Base-by-base conservation (phyloP, 1,284 basidiomycete species). In the Fomitopsis schrenkii region DNA sequence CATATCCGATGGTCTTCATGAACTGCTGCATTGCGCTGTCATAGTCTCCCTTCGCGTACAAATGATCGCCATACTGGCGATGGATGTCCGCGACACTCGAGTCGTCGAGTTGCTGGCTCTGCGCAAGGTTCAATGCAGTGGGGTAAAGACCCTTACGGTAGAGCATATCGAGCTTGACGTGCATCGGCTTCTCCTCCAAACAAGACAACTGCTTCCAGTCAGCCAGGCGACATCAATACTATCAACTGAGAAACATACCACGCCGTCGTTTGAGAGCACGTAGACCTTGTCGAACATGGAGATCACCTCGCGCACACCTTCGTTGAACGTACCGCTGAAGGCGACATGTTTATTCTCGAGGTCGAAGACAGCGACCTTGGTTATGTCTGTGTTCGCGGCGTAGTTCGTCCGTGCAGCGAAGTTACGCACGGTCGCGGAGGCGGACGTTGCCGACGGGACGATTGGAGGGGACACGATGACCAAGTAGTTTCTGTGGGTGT, bases 21-120 rank as follows among this genome's bases (percentile, higher is more conserved):
- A 93, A 99, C 72, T 98, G 95, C 41, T 85, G 83, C 90, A 98
- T 97, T 1, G 96, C 90, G 5, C 88, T 91, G 64, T 98, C 97
- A 69, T 91, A 97, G 70, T 98, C 95, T 5, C 90, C 90, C 73
- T 97, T 98, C 12, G 79, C 74, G 70, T 99, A 98, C 8, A 98
- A 79, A 71, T 95, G 88, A 70, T 99, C 96, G 2, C 95, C 97
- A 71, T 97, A 98, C 61, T 91, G 87, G 48, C 86, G 79, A 69
- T 95, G 90, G 30, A 97, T 94, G 67, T 96, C 94, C 0, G 93
- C 92, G 3, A 95, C 81, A 50, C 85, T 90, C 1, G 83, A 76
- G 22, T 86, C 82, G 60, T 91, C 87, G 50, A 95, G 77, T 5
- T 82, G 80, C 64, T 93, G 90, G 0, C 90, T 91, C 66, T 87